Conservation (phyloP, 1,284 basidiomycete genomes). For the Malassezia equina region DNA sequence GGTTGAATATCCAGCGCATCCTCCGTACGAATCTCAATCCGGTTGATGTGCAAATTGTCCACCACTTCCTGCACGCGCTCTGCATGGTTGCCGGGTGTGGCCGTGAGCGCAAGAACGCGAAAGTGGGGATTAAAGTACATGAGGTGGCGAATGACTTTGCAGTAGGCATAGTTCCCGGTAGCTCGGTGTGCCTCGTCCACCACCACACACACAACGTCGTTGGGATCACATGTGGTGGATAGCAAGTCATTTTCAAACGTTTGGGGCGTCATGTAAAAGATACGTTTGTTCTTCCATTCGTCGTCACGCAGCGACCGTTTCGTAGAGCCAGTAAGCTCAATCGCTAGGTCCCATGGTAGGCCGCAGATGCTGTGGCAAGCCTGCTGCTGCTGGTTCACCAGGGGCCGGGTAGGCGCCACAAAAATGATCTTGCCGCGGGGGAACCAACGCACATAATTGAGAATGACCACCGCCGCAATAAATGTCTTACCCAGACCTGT, state of each 20-base stretch:
- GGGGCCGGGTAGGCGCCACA: constrained; percentile 85
- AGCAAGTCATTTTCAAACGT: constrained; percentile 81
- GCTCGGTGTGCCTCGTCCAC: constrained; percentile 93
- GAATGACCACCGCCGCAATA: constrained; percentile 90
- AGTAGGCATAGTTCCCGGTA: constrained; percentile 85
- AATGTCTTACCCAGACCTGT: constrained; percentile 98
- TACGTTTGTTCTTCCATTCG: constrained; percentile 69
- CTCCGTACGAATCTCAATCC: constrained; percentile 89
- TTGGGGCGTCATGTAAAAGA: constrained; percentile 97
- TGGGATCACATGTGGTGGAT: constrained; percentile 63
- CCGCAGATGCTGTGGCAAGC: constrained; percentile 90
- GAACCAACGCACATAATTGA: constrained; percentile 46
- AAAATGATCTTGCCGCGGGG: constrained; percentile 60
- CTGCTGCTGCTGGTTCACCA: constrained; percentile 75
- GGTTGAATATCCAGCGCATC: constrained; percentile 73
- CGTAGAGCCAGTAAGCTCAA: constrained; percentile 68
- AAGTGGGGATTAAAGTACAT: constrained; percentile 91
- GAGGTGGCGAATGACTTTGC: constrained; percentile 73
- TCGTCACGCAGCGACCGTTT: constrained; percentile 23
- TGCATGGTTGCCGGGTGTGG: constrained; percentile 78
- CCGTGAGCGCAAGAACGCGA: constrained; percentile 82
- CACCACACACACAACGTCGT: constrained; percentile 70
- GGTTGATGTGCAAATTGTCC: constrained; percentile 87
- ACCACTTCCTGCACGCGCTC: constrained; percentile 84
- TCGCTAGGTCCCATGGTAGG: constrained; percentile 74